These are phyloP conservation scores for Eimeria nieschulzi DNA, from an alignment of 169 alveolate genomes.

Conservation along the genomic window DNA sequence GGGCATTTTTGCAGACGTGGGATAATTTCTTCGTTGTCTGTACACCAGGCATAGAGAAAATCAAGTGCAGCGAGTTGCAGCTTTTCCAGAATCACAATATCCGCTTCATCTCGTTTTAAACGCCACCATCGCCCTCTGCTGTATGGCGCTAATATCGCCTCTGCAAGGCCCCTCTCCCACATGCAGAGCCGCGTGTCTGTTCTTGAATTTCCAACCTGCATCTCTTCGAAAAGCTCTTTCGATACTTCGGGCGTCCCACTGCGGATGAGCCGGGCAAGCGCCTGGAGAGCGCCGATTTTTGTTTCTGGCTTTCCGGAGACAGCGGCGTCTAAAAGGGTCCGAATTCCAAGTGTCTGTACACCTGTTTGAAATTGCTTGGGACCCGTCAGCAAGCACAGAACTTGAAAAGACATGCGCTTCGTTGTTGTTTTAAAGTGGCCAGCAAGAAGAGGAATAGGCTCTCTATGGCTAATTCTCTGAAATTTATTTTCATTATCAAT, in stretches of 20 bases:
- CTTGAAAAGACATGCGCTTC: not conserved
- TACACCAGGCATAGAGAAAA: not conserved
- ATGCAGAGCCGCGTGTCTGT: not conserved
- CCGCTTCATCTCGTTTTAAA: too few relatives aligned
- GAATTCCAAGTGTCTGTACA: constrained; percentile 1
- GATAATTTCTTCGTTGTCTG: not conserved
- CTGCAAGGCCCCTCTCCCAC: constrained; percentile 21
- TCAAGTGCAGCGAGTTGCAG: constrained; percentile 14
- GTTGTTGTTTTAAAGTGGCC: not conserved
- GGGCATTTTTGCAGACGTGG: not conserved
- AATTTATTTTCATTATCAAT: not conserved
- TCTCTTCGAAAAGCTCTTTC: not conserved
- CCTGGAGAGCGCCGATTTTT: constrained; percentile 46
- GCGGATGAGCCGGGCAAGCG: constrained; percentile 9
- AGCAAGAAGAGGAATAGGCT: not conserved
- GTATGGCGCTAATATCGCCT: constrained; percentile 27
- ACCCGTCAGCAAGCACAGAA: constrained; percentile 11
- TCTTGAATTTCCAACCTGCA: not conserved
- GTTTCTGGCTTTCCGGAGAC: not conserved
- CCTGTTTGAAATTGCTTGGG: not conserved
- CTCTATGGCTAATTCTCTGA: not conserved
- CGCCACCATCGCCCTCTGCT: constrained; percentile 7
- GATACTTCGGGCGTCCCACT: not conserved
- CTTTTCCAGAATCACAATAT: not conserved
- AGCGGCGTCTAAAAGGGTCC: constrained; percentile 30